Percentiles rank a stretch among this genome's conserved stretches.
These are phyloP conservation scores for Cajanus cajan DNA, from an alignment of 306 rosid species.

Conservation along the genomic window DNA sequence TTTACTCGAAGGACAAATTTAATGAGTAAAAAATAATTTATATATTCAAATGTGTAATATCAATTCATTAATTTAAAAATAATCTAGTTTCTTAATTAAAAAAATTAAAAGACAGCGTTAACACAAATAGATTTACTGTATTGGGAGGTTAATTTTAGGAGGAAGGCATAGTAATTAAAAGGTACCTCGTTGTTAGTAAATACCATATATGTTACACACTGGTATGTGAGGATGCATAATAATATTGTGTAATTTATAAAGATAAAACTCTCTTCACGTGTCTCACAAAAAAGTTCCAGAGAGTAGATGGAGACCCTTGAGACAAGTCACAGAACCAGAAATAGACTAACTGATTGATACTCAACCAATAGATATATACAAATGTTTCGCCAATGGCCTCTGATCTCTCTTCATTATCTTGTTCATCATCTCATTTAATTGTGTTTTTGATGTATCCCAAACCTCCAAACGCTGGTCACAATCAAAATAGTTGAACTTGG, in stretches of 20 bases:
- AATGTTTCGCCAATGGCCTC: background rate
- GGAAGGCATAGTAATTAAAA: background rate
- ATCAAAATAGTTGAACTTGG: background rate
- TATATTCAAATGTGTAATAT: background rate
- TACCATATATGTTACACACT: background rate
- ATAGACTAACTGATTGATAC: slow-evolving; percentile 31
- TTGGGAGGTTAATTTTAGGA: background rate
- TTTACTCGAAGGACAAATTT: background rate
- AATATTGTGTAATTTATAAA: slow-evolving; percentile 2
- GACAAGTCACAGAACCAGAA: slow-evolving; percentile 18
- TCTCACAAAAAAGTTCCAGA: slow-evolving; percentile 38
- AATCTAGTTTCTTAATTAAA: background rate
- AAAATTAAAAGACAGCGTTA: background rate
- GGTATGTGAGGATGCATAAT: slow-evolving; percentile 17
- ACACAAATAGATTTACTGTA: background rate
- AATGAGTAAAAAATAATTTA: background rate
- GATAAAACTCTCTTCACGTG: slow-evolving; percentile 50
- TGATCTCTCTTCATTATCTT: background rate
- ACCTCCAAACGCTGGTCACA: slow-evolving; percentile 28
- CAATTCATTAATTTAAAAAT: background rate
- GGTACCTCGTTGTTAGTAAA: background rate
- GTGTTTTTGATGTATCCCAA: background rate
- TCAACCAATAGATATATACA: slow-evolving; percentile 1
- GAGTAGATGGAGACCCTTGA: slow-evolving; percentile 30
- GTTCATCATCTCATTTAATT: slow-evolving; percentile 1